Conservation (phyloP, 2,329 filamentous ascomycete genomes). For the Fusarium floridanum region DNA sequence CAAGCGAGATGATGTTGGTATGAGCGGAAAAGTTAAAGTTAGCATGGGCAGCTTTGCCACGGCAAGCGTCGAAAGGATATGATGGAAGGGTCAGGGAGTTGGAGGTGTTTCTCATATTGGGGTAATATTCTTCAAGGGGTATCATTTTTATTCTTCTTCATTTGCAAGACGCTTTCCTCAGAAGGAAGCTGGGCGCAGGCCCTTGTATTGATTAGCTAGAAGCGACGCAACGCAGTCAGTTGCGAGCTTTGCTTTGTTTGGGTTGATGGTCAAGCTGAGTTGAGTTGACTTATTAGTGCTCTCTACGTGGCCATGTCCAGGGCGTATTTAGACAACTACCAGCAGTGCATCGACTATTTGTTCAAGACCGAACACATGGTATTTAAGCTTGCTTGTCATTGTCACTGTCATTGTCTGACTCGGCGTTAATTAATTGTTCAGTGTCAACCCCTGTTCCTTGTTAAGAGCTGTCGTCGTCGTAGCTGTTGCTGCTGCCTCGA, state of each 20-base stretch:
- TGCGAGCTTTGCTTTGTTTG: constrained; percentile 17
- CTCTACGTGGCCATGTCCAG: not conserved
- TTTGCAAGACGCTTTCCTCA: constrained; percentile 31
- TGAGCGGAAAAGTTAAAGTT: constrained; percentile 33
- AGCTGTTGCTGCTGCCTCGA: constrained; percentile 42
- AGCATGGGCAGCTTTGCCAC: constrained; percentile 26
- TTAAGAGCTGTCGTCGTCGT: constrained; percentile 31
- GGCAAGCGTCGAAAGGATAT: constrained; percentile 28
- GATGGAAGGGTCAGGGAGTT: constrained; percentile 39
- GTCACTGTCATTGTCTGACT: not conserved
- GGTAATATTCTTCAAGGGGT: constrained; percentile 21
- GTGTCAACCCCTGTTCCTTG: not conserved
- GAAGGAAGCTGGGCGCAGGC: constrained; percentile 41
- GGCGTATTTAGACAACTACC: not conserved
- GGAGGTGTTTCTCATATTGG: constrained; percentile 31
- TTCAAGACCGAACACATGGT: not conserved
- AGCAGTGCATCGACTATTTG: not conserved
- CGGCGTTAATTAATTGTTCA: not conserved
- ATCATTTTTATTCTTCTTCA: not conserved
- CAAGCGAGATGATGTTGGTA: constrained; percentile 26
- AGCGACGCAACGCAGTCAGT: constrained; percentile 10
- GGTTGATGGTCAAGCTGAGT: not conserved
- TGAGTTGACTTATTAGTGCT: not conserved
- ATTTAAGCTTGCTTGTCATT: not conserved
- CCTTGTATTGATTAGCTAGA: constrained; percentile 32